Evolutionary conservation across 345 rosid species (phyloP).

Genomic region (Populus ilicifolia): DNA sequence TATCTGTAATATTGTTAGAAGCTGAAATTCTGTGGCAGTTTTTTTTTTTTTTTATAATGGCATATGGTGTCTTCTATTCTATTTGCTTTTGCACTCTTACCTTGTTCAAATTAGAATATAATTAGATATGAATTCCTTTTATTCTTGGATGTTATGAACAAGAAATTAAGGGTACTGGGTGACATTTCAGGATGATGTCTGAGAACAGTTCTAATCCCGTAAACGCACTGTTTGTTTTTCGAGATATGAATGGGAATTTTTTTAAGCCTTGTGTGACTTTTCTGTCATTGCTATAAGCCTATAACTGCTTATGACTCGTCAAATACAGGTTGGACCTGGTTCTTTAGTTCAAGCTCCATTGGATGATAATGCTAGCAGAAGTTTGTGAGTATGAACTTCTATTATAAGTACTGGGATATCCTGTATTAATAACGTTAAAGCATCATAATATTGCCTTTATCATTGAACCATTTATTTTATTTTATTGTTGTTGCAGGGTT

Average conservation of each 20-base stretch:
- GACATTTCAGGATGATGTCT: not conserved
- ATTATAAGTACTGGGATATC: constrained; percentile 1
- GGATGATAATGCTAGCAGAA: constrained; percentile 67
- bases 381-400: constrained; percentile 65
- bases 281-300: not conserved
- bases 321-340: constrained; percentile 83
- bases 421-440: constrained; percentile 6
- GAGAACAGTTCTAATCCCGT: not conserved
- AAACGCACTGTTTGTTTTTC: not conserved
- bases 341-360: constrained; percentile 84
- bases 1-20: not conserved
- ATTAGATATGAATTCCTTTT: not conserved
- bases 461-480: constrained; percentile 2
- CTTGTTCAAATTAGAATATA: not conserved
- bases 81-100: not conserved
- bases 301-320: constrained; percentile 3
- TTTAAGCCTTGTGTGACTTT: not conserved
- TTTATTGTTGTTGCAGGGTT: constrained; percentile 45
- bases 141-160: not conserved
- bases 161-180: not conserved
- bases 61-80: not conserved
- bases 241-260: not conserved
- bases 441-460: constrained; percentile 9
- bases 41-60: not conserved
- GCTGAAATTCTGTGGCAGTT: not conserved